Base-by-base conservation (phyloP, 441 rosid genomes). In the Populus trichocarpa region DNA sequence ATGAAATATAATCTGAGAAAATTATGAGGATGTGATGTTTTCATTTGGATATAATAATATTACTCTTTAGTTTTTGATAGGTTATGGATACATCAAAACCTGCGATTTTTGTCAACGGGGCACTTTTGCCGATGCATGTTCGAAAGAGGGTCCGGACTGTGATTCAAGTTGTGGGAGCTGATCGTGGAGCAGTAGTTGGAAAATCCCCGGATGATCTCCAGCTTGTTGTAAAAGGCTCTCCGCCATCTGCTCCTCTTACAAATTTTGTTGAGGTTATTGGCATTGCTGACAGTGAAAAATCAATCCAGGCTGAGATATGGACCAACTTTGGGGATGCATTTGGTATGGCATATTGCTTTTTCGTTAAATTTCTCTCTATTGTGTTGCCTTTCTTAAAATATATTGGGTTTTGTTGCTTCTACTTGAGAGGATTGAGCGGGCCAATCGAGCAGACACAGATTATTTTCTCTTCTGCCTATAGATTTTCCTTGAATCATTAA, bases 61-160 rank as follows among this genome's bases (percentile, higher is more conserved):
- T 68, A 5, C n/a, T 61, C 10, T 22, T 59, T 59, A 40, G 9
- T 71, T 71, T 46, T 59, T 46, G 6, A 46, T 16, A 75, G 81
- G 87, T 66, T 69, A 95, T 95, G 98, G 98, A 95, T 81, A 87
- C 94, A 1, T 91, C 93, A 23, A 88, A 81, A 76, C 98, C 99
- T 78, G 89, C 93, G 22, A 95, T 85, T 75, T 86, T 93, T 76
- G 98, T 93, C 64, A 93, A 93, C 64, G 97, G 92, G 8, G 87
- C 72, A 67, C 77, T 89, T 42, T 70, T 96, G 81, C 84, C 88
- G 2, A 82, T 90, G 81, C 88, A 83, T 79, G 76, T 89, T 26
- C 87, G 97, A 8, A 89, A 89, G 82, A 91, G 90, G 83, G 97
- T 96, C n/a, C 86, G 97, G 65, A 79, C 90, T 6, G 97, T 93